Base-by-base conservation (phyloP, 2,329 filamentous ascomycete species). In the Botrytis sinoallii region DNA sequence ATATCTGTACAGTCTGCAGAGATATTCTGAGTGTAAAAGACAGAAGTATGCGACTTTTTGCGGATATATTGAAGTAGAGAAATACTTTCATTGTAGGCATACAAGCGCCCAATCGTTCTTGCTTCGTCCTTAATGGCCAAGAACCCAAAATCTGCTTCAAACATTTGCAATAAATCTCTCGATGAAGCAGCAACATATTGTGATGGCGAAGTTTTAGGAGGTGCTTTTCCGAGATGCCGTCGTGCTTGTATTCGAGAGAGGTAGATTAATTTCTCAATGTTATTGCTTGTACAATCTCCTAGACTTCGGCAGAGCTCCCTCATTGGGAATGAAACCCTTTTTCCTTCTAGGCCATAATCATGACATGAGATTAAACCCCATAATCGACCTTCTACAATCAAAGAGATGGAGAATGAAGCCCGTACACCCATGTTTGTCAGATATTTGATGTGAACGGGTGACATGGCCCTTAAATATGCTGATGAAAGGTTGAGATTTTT, bases 311-410 rank as follows among this genome's bases (percentile, higher is more conserved):
- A 97, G 89, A 97, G 93, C 82, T 96, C 97, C 14, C 94, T 70
- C 66, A 73, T 64, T n/a, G 72, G 72, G 25, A 73, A 73, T 12
- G 72, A 73, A 12, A 73, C 72, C 7, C 59, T 70, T 40, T 44
- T 97, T 6, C 93, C 94, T 60, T 87, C 88, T 2, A 82, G 74
- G 0, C 92, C 94, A 78, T 97, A 97, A 0, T 91, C 89, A 80
- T 97, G 94, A 75, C 94, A 97, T 1, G 93, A 90, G 52, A 97
- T 94, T 38, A 97, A 84, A 0, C 94, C 95, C 95, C 94, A 97
- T 0, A 97, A 83, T 78, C 97, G 92, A 77, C 88, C 87, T 78
- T 97, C 96, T 0, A 93, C 93, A 76, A 94, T 96, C 79, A 97
- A 92, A 1, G 94, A 97, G 75, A 97, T 94, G 0, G 94, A 97